These are phyloP conservation scores for Lodderomyces orthopsilosis DNA, from an alignment of 1,139 yeast genomes.

Conservation along the genomic window DNA sequence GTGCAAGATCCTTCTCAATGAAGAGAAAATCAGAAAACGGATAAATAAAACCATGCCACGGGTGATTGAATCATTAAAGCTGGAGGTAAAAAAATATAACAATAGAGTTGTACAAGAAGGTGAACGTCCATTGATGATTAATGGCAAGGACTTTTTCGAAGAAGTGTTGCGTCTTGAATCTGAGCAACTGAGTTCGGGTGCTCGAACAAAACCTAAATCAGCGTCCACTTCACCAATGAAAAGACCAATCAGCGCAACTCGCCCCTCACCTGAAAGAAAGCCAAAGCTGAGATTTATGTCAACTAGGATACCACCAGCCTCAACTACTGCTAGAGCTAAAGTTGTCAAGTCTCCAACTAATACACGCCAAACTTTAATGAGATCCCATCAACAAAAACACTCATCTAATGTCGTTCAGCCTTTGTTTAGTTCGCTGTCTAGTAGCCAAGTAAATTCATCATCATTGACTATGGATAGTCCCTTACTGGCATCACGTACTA, in stretches of 20 bases:
- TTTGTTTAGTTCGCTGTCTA: slow-evolving; percentile 17
- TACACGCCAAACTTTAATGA: slow-evolving; percentile 4
- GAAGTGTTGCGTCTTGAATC: slow-evolving; percentile 42
- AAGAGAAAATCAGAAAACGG: slow-evolving; percentile 71
- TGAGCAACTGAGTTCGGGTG: slow-evolving; percentile 20
- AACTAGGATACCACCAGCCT: neutral
- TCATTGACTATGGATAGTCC: slow-evolving; percentile 20
- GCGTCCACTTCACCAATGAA: slow-evolving; percentile 6
- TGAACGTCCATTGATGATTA: slow-evolving; percentile 38
- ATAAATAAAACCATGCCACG: slow-evolving; percentile 67
- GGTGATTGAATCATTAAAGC: slow-evolving; percentile 51
- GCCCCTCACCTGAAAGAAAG: slow-evolving; percentile 7
- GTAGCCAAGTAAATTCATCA: slow-evolving; percentile 11
- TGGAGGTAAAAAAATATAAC: slow-evolving; percentile 49
- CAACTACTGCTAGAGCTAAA: slow-evolving; percentile 5
- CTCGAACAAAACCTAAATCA: slow-evolving; percentile 5
- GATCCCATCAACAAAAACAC: neutral
- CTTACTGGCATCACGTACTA: slow-evolving; percentile 10
- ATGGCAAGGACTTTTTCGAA: slow-evolving; percentile 48
- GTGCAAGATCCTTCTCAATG: slow-evolving; percentile 74
- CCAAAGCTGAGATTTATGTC: slow-evolving; percentile 9
- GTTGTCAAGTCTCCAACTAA: slow-evolving; percentile 7
- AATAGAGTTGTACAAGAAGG: slow-evolving; percentile 25
- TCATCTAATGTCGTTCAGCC: neutral
- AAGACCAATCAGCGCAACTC: slow-evolving; percentile 8